These are phyloP conservation scores for Candida piceae DNA, from an alignment of 805 yeast genomes.

Conservation along the genomic window DNA sequence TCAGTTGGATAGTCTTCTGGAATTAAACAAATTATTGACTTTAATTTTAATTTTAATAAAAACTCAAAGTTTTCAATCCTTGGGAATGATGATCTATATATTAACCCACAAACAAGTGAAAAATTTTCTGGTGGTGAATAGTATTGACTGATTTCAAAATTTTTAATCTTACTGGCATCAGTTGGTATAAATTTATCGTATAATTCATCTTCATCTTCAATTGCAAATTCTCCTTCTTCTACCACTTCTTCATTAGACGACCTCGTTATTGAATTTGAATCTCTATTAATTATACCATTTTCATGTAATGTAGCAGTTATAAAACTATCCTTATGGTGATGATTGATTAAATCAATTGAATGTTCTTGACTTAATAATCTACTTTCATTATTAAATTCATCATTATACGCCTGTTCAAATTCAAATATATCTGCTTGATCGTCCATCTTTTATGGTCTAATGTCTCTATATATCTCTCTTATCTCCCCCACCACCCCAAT, in stretches of 20 bases:
- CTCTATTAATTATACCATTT: no score
- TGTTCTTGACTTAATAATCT: constrained; percentile 16
- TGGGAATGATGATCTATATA: constrained; percentile 89
- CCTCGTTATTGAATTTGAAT: no score
- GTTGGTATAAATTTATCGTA: constrained; percentile 29
- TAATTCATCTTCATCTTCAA: constrained; percentile 23
- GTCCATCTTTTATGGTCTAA: no score
- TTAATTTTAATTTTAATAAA: constrained; percentile 55
- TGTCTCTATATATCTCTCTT: background rate
- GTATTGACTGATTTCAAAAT: no score
- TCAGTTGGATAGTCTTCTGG: constrained; percentile 90
- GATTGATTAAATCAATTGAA: constrained; percentile 7
- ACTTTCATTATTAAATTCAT: constrained; percentile 11
- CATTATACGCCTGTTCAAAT: constrained; percentile 18
- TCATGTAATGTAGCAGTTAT: no score
- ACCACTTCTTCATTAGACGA: background rate
- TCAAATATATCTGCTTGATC: constrained; percentile 21
- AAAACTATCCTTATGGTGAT: constrained; percentile 9
- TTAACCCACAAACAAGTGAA: constrained; percentile 69
- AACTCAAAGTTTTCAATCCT: constrained; percentile 76
- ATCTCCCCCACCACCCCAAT: no score
- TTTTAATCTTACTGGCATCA: constrained; percentile 16
- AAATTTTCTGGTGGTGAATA: constrained; percentile 87
- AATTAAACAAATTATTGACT: constrained; percentile 74
- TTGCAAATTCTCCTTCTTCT: constrained; percentile 1